phyloP scores from a whole-genome alignment of 2,329 filamentous ascomycete genomes.

The Paecilomyces niveus region DNA sequence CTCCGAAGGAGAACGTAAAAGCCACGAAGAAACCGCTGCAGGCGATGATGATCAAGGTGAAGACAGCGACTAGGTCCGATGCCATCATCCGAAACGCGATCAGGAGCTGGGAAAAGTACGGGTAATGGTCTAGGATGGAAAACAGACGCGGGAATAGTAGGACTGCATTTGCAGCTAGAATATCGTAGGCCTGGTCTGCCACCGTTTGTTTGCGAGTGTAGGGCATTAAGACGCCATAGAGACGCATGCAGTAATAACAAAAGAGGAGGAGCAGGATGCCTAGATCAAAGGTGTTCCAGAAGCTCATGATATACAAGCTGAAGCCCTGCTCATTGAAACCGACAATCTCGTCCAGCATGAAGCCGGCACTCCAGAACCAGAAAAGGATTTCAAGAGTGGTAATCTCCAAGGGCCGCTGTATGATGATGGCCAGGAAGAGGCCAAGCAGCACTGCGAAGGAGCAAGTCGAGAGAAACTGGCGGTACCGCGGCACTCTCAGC shows the following conservation, averaged over 20 bases:
- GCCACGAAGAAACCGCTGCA: conserved; percentile 96
- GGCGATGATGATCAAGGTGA: conserved; percentile 74
- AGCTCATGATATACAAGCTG: conserved; percentile 92
- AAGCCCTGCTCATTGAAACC: conserved; percentile 97
- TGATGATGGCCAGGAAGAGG: conserved; percentile 76
- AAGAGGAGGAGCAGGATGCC: conserved; percentile 81
- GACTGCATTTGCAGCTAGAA: conserved; percentile 86
- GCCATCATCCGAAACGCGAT: conserved; percentile 95
- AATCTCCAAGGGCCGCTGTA: conserved; percentile 68
- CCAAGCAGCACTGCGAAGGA: conserved; percentile 80
- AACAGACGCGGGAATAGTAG: conserved; percentile 85
- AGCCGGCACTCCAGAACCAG: conserved; percentile 96
- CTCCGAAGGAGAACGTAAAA: conserved; percentile 74
- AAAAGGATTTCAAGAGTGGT: conserved; percentile 81
- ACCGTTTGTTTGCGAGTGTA: conserved; percentile 61
- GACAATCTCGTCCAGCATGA: conserved; percentile 93
- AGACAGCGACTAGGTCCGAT: conserved; percentile 76
- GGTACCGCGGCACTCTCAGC: conserved; percentile 82
- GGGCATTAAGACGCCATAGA: conserved; percentile 79
- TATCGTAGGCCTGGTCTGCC: conserved; percentile 83
- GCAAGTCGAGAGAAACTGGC: conserved; percentile 80
- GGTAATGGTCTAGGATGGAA: conserved; percentile 87
- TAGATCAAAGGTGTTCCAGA: conserved; percentile 94
- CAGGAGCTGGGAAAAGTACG: conserved; percentile 89
- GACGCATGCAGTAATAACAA: conserved; percentile 80